Conservation (phyloP, 148 eudicot species). For the Simmondsia chinensis region DNA sequence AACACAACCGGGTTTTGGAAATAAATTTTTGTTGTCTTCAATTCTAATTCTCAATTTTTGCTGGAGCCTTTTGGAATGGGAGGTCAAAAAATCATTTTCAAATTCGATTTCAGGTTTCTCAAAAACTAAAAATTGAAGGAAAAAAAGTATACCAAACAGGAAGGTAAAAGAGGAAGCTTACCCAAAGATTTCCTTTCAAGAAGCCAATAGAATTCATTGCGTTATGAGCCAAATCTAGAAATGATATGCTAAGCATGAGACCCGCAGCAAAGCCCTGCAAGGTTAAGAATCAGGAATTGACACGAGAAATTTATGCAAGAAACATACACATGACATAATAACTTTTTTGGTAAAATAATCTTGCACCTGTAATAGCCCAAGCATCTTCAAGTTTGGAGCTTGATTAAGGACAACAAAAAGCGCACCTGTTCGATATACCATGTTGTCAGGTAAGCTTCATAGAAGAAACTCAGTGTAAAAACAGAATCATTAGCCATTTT, state of each 20-base stretch:
- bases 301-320: neutral
- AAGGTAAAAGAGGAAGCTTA: constrained; percentile 13
- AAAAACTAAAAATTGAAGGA: no score
- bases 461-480: neutral
- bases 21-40: no score
- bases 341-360: neutral
- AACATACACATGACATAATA: neutral
- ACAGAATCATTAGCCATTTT: neutral
- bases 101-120: neutral
- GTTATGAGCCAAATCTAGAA: constrained; percentile 97
- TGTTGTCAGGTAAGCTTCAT: constrained; percentile 5
- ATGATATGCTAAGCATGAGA: constrained; percentile 98
- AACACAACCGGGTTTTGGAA: no score
- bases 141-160: neutral
- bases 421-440: constrained; percentile 59
- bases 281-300: constrained; percentile 3
- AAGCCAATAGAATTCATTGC: constrained; percentile 91
- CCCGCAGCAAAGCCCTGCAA: constrained; percentile 98
- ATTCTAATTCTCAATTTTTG: no score
- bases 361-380: constrained; percentile 83
- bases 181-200: constrained; percentile 94
- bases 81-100: no score
- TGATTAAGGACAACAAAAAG: constrained; percentile 70
- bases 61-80: no score
- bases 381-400: constrained; percentile 92